Evolutionary conservation across 257 asterid genomes (phyloP), one percentile per base, ranked within the genome.

Genomic region (Eucommia ulmoides): DNA sequence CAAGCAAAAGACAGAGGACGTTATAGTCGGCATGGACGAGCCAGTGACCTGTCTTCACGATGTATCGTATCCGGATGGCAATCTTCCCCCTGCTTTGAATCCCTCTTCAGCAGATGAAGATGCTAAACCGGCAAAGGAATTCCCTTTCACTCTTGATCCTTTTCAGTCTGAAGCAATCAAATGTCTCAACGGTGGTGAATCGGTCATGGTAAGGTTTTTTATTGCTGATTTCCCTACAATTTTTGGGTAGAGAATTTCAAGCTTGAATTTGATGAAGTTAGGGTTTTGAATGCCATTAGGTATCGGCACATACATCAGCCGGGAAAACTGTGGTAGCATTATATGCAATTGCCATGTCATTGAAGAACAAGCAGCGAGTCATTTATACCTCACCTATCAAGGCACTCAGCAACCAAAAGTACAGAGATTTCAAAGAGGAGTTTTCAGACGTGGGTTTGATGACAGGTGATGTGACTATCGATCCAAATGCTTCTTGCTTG

Each of bases 401-500:
- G 74, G 97, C 98, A 17, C 92, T 91, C 47, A 91, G 98, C 62
- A 91, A 91, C 67, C 96, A 86, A 65, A 91, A 91, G 65, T 91
- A 78, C 57, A 83, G 96, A 62, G 98, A 91, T 84, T 85, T 89
- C 73, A 85, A 91, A 56, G 93, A 91, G 65, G 96, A 91, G 79
- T 86, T 83, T 70, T 91, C 96, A 9, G 98, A 91, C 62, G 98
- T 91, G 54, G 96, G 98, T 33, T 69, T 91, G 79, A 86, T 91
- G 98, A 91, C 98, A 22, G 98, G 98, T 51, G 98, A 91, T 79
- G 93, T 85, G 50, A 86, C 98, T 33, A 86, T 91, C 51, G 93
- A 91, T 60, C 96, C 96, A 22, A 77, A 74, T 66, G 93, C 98
- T 41, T 86, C 98, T 65, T 86, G 96, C 81, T 74, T 91, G 96